Evolutionary conservation across 116 monocot genomes (phyloP), one percentile per base, ranked within the genome.

Genomic region (Phalaenopsis hybrid): DNA sequence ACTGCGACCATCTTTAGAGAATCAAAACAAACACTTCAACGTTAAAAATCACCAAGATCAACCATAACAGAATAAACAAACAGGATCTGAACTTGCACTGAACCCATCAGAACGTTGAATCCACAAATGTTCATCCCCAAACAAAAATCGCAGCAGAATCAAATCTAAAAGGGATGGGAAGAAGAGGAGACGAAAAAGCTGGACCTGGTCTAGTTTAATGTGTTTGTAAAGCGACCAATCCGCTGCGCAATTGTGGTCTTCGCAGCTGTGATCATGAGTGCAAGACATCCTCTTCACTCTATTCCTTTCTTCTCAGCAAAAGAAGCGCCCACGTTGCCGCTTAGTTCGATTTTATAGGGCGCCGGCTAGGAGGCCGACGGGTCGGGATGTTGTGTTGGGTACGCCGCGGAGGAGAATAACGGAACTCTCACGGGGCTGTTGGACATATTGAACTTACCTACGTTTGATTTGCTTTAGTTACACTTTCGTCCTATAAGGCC

Each of bases 211-310:
- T 58, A 92, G 8, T 74, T 98, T 92, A 63, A 98, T 92, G 84
- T 94, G 90, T 79, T 93, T 86, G 88, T 93, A 94, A 57, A 98
- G 94, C 65, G 98, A 98, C 93, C 93, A 98, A 83, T 92, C 92
- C 50, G 93, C 82, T 23, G 98, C 86, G 84, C 98, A 98, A 84
- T 93, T 90, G 89, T 98, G 91, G 17, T 98, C 94, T 84, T 94
- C 97, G 88, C 97, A 98, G 92, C 88, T 92, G 89, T 98, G 97
- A 86, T 98, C 97, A 86, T 98, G 97, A 79, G 80, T 43, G 79
- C 96, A 96, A 68, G 92, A 75, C 90, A 90, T 90, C 59, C 31
- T 57, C 18, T 18, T 74, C 34, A 33, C 57, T 7, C 72, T 41
- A 55, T 55, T 55, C 15, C 55, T 15, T 55, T 55, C 55, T 17